Evolutionary conservation across 2,329 filamentous ascomycete genomes (phyloP).

Genomic region (Aspergillus thermomutatus): DNA sequence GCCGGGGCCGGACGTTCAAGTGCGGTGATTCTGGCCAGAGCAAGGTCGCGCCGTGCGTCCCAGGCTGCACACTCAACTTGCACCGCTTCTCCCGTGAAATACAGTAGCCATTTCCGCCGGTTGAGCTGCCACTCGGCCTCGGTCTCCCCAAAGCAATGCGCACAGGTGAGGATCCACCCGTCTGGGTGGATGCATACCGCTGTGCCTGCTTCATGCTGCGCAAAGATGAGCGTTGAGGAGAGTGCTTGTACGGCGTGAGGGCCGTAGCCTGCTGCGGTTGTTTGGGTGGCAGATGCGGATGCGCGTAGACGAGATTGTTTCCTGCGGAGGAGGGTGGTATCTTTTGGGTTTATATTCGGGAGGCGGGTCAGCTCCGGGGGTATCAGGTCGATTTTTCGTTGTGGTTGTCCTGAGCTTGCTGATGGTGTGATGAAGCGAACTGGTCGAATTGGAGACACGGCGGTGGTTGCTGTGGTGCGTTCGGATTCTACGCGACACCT

Average conservation of each 20-base stretch:
- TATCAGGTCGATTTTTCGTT: too few species aligned
- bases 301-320: too few species aligned
- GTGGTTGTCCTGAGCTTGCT: too few species aligned
- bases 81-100: slow-evolving; percentile 39
- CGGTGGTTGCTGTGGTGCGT: too few species aligned
- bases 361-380: too few species aligned
- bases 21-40: slow-evolving; percentile 43
- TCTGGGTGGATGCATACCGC: slow-evolving; percentile 47
- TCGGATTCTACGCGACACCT: too few species aligned
- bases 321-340: too few species aligned
- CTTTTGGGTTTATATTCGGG: too few species aligned
- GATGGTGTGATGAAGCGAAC: too few species aligned
- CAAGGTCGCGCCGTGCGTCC: slow-evolving; percentile 46
- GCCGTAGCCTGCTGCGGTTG: background rate
- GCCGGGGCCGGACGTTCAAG: slow-evolving; percentile 19
- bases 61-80: slow-evolving; percentile 40
- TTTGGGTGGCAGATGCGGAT: too few species aligned
- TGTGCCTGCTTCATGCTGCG: slow-evolving; percentile 50
- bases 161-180: slow-evolving; percentile 50
- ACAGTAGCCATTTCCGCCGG: slow-evolving; percentile 43
- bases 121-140: slow-evolving; percentile 20
- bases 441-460: too few species aligned
- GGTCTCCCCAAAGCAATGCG: slow-evolving; percentile 50
- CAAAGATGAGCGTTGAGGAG: slow-evolving; percentile 42
- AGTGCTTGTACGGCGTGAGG: background rate